These are phyloP conservation scores for Hemerocallis citrina DNA, from an alignment of 106 monocot genomes.

Conservation along the genomic window DNA sequence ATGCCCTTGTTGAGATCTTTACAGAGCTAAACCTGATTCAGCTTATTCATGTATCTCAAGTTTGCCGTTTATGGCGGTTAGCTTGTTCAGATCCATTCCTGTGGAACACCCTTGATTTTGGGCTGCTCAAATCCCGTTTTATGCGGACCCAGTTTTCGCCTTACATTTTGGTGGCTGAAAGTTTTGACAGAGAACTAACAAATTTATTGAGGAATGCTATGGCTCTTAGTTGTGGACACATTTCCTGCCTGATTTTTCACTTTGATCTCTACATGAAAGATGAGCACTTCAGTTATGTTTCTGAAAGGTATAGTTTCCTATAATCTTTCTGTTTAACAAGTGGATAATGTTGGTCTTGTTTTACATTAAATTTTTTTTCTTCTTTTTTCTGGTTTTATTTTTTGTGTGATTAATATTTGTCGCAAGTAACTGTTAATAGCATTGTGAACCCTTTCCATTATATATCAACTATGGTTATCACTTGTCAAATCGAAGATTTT, in stretches of 20 bases:
- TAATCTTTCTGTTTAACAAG: too few species aligned
- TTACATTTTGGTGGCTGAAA: constrained; percentile 64
- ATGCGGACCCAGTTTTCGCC: constrained; percentile 74
- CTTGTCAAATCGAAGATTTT: too few species aligned
- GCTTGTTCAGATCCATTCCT: constrained; percentile 76
- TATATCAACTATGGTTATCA: background rate
- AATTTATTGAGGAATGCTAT: constrained; percentile 51
- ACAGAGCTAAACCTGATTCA: constrained; percentile 74
- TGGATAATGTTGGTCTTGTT: too few species aligned
- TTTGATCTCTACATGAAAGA: constrained; percentile 88
- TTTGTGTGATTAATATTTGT: background rate
- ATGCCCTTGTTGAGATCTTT: constrained; percentile 81
- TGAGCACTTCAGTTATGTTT: constrained; percentile 57
- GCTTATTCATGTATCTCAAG: constrained; percentile 58
- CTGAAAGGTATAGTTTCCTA: constrained; percentile 71
- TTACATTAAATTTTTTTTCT: too few species aligned
- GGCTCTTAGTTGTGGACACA: constrained; percentile 56
- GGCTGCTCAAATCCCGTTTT: constrained; percentile 64
- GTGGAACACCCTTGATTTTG: constrained; percentile 67
- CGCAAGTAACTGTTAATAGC: too few species aligned
- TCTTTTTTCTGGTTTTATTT: background rate
- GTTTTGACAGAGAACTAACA: constrained; percentile 53
- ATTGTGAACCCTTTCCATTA: background rate
- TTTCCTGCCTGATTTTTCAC: constrained; percentile 66
- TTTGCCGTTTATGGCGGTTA: constrained; percentile 66